Percentiles rank a stretch among this genome's conserved stretches.
phyloP scores from a whole-genome alignment of 2,329 filamentous ascomycete species.

The Neophaeococcomyces mojaviensis region DNA sequence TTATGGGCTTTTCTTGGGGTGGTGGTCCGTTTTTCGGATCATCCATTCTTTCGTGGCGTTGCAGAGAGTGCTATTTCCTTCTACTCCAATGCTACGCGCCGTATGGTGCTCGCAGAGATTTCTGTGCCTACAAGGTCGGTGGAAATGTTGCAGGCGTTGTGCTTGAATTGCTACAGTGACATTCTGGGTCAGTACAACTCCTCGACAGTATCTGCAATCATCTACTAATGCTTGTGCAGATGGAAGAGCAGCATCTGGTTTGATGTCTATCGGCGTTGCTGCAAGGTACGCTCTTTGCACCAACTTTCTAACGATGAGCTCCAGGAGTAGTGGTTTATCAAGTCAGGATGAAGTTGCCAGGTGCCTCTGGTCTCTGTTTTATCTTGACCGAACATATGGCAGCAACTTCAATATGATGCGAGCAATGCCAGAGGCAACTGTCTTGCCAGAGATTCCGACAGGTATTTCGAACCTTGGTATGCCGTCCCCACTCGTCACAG shows the following conservation, averaged over 20 bases:
- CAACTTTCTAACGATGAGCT: constrained; percentile 7
- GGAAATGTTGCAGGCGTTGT: constrained; percentile 14
- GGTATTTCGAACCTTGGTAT: neutral
- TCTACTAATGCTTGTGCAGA: constrained; percentile 4
- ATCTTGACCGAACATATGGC: constrained; percentile 18
- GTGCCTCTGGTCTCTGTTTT: constrained; percentile 17
- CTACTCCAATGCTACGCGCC: constrained; percentile 30
- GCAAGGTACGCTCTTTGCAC: constrained; percentile 12
- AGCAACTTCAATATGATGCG: constrained; percentile 13
- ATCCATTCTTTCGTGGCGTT: constrained; percentile 21
- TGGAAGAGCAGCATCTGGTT: constrained; percentile 14
- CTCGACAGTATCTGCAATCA: neutral
- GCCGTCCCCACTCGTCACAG: neutral
- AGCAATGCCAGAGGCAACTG: constrained; percentile 11
- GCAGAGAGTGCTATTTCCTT: constrained; percentile 25
- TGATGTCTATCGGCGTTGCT: constrained; percentile 16
- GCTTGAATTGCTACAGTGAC: constrained; percentile 15
- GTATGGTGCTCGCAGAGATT: constrained; percentile 10
- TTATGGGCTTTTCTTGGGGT: constrained; percentile 37
- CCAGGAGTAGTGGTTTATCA: neutral
- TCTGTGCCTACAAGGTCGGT: constrained; percentile 10
- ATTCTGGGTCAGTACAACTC: constrained; percentile 11
- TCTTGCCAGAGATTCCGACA: constrained; percentile 15
- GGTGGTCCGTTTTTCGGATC: constrained; percentile 35
- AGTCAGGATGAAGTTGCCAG: constrained; percentile 11